phyloP scores from a whole-genome alignment of 345 rosid genomes.

The Ceriops zippeliana region DNA sequence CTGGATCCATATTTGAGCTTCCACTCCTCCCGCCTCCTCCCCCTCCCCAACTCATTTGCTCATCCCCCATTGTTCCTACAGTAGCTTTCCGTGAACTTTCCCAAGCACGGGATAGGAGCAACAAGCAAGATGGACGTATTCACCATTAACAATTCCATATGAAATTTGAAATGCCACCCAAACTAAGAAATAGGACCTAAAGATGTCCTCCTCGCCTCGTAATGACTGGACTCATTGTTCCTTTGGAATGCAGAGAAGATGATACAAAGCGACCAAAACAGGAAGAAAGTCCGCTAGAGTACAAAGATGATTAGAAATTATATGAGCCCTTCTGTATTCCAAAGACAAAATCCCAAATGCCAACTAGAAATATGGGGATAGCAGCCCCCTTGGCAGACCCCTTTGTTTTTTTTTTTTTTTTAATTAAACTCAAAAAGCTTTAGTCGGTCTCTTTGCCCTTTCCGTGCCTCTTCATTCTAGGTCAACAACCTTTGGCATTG shows the following conservation, averaged over 20 bases:
- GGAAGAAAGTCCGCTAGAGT: not conserved
- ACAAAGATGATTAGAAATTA: not conserved
- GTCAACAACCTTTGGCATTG: not conserved
- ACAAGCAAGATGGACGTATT: too few species aligned
- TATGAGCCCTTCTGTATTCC: not conserved
- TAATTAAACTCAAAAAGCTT: constrained; percentile 1
- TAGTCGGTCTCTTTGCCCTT: not conserved
- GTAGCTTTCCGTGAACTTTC: too few species aligned
- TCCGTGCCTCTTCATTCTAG: not conserved
- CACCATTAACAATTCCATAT: too few species aligned
- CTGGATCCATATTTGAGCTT: too few species aligned
- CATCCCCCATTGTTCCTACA: too few species aligned
- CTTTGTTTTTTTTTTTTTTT: not conserved
- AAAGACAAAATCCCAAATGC: not conserved
- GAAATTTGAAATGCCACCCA: too few species aligned
- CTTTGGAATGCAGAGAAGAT: not conserved
- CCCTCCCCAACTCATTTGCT: too few species aligned
- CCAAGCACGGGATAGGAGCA: too few species aligned
- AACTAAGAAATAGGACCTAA: too few species aligned
- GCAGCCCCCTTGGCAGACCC: not conserved
- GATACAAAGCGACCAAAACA: not conserved
- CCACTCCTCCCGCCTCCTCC: too few species aligned
- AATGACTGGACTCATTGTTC: not conserved
- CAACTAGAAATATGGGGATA: not conserved
- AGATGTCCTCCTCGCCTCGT: not conserved